Base-by-base conservation (phyloP, 73 alveolate species). In the Paramecium sexaurelia region DNA sequence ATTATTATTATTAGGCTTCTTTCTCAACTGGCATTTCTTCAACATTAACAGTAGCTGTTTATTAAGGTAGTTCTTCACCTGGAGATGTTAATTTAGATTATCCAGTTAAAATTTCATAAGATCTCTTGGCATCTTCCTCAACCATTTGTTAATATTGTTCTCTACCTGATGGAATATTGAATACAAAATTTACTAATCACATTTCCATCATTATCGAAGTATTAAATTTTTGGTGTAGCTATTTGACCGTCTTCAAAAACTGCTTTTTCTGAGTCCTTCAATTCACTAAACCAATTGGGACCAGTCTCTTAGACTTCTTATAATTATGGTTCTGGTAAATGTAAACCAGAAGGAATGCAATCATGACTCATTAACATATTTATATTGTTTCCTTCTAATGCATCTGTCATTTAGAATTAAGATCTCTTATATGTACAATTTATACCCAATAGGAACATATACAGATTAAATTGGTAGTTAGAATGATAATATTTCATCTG, bases 401-500 rank as follows among this genome's bases (percentile, higher is more conserved):
- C 83, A 61, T 61, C 83, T 26, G 83, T 61, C 83, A 61, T 61
- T 61, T 61, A 26, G 9, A 61, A 61, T 61, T 17, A 61, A 9
- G 39, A 15, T 61, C 83, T 61, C 2, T 7, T 2, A 29, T 26
- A 61, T 6, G 9, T 26, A 29, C 17, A n/a, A 19, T 17, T n/a
- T 26, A 61, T 73, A 73, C 55, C 87, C 87, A 15, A 39, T 33
- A 11, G 87, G 87, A 73, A 73, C 57, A 39, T 73, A 73, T 10
- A 73, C 57, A 39, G 87, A 73, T 20, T 33, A 36, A n/a, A 73
- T 73, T 4, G 87, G 67, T 4, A 73, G 87, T 36, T 33, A 8
- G 22, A 73, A 73, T 32, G 55, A 36, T 10, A 73, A 36, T 2
- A 73, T 17, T 33, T 36, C 87, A 36, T 39, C 56, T 20, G 87